phyloP scores from a whole-genome alignment of 148 eudicot species.

The Diospyros kaki region DNA sequence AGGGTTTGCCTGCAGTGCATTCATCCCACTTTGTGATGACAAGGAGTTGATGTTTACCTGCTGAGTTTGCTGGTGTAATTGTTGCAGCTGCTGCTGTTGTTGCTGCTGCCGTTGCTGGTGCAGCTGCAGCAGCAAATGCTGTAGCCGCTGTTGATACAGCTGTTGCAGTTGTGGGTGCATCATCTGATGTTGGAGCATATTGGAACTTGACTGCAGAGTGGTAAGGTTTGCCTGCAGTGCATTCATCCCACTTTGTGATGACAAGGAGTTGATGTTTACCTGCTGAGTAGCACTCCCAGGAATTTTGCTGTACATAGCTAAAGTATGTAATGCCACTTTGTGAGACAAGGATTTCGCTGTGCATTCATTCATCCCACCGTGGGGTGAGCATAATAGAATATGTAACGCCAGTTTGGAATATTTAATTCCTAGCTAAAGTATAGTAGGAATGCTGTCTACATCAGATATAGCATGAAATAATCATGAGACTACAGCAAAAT shows the following conservation, averaged over 20 bases:
- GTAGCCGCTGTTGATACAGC: conserved; percentile 39
- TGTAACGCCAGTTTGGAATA: no score
- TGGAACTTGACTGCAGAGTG: conserved; percentile 55
- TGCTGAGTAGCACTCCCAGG: conserved; percentile 59
- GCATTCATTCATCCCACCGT: no score
- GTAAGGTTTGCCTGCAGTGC: conserved; percentile 48
- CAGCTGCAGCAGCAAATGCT: conserved; percentile 53
- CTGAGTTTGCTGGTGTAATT: conserved; percentile 37
- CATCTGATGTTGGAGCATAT: conserved; percentile 59
- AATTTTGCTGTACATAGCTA: conserved; percentile 76
- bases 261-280: conserved; percentile 45
- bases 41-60: conserved; percentile 49
- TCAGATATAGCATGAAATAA: no score
- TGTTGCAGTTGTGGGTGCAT: conserved; percentile 68
- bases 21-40: conserved; percentile 58
- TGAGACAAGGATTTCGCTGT: no score
- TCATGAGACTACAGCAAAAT: no score
- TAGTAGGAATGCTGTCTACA: no score
- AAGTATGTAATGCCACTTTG: no score
- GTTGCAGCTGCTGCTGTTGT: conserved; percentile 60
- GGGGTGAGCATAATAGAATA: no score
- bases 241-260: conserved; percentile 57
- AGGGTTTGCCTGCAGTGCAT: conserved; percentile 46
- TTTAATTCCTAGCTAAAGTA: no score
- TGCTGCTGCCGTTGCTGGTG: no score